Percentiles rank a stretch among this genome's conserved stretches.
Evolutionary conservation across 208 protist species (phyloP).

Genomic region (Naegleria lovaniensis): DNA sequence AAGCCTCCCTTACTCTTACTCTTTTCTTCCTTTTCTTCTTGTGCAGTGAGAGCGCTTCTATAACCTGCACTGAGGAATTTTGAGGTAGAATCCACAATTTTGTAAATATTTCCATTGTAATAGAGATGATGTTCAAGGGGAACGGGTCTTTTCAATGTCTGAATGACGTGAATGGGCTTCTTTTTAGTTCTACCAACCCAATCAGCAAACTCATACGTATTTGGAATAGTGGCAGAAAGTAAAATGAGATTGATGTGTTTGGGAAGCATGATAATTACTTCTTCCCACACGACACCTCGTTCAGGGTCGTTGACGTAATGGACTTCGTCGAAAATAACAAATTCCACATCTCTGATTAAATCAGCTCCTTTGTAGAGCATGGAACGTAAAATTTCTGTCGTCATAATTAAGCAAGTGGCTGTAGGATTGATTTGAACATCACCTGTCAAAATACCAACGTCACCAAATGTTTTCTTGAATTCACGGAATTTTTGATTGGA

Average conservation of each 20-base stretch:
- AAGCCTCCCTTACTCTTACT: neutral
- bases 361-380: slow-evolving; percentile 75
- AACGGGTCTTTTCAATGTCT: slow-evolving; percentile 69
- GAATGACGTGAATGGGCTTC: slow-evolving; percentile 63
- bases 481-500: slow-evolving; percentile 87
- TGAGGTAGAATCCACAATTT: slow-evolving; percentile 41
- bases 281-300: slow-evolving; percentile 82
- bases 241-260: slow-evolving; percentile 71
- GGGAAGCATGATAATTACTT: slow-evolving; percentile 85
- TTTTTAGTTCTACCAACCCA: slow-evolving; percentile 71
- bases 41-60: slow-evolving; percentile 14
- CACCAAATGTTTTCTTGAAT: slow-evolving; percentile 62
- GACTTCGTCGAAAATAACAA: slow-evolving; percentile 86
- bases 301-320: slow-evolving; percentile 69
- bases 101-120: slow-evolving; percentile 41
- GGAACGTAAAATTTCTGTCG: slow-evolving; percentile 77
- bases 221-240: slow-evolving; percentile 77
- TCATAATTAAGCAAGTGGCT: slow-evolving; percentile 81
- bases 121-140: slow-evolving; percentile 73
- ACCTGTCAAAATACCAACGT: slow-evolving; percentile 87
- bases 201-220: slow-evolving; percentile 73
- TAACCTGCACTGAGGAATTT: slow-evolving; percentile 38
- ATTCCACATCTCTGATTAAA: slow-evolving; percentile 69
- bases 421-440: slow-evolving; percentile 77
- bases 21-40: slow-evolving; percentile 40